Evolutionary conservation across 495 filamentous ascomycete species (phyloP), one percentile per base, ranked within the genome.

Genomic region (Antarctomyces pellizariae): DNA sequence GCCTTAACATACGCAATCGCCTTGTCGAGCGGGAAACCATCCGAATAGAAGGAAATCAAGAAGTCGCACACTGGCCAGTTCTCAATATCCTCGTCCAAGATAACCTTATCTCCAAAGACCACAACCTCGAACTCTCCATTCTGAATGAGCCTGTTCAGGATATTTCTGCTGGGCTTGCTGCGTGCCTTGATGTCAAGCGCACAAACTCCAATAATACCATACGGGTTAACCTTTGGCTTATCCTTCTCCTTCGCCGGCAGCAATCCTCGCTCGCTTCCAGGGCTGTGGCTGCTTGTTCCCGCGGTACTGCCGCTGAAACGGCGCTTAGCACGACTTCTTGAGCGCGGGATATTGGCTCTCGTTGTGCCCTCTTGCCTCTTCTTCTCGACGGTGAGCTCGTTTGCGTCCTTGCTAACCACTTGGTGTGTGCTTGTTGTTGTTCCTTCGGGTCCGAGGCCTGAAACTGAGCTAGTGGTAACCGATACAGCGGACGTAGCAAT

Each of bases 71-170:
- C 59, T 18, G 71, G 71, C 71, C 71, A 76, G 38, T 75, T 71
- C 38, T 74, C 71, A 24, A 75, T 55, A 12, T 63, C 68, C 58
- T 97, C 86, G 36, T 99, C 86, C 24, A 95, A 55, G 35, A 99
- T 95, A 26, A 91, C 78, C 44, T 99, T 99, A 48, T 99, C 86
- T 18, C 86, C 86, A 52, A 99, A 99, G 3, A 99, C 79, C 18
- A 84, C 69, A 13, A 91, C 79, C 40, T 99, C 83, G 36, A 95
- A 93, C 33, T 92, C 83, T 30, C 78, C 71, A 29, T 82, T 79
- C 13, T 75, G 62, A 30, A 92, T 79, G 22, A 99, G 57, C 17
- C 77, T 70, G 29, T 89, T 95, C 22, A 99, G 52, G 30, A 95
- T 95, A 38, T 91, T 95, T 30, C 86, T 60, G 40, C 80, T 86